Conservation (phyloP, 2,329 filamentous ascomycete species). For the Nannizziopsis arthrosporioides region DNA sequence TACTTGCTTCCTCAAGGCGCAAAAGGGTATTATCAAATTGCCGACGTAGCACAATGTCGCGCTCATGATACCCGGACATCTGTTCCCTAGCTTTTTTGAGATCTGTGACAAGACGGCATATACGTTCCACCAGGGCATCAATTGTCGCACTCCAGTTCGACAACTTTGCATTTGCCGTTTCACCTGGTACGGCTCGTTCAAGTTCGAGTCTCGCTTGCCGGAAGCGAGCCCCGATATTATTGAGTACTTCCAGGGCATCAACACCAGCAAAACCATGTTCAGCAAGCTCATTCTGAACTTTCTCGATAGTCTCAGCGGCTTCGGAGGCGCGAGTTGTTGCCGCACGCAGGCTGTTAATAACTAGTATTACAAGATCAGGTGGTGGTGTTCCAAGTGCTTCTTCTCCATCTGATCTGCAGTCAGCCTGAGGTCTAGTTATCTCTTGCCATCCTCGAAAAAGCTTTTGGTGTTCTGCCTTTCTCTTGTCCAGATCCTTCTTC, state of each 20-base stretch:
- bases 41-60: conserved; percentile 32
- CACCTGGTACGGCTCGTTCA: conserved; percentile 35
- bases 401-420: neutral
- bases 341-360: conserved; percentile 28
- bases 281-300: conserved; percentile 27
- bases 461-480: conserved; percentile 29
- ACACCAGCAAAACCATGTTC: conserved; percentile 30
- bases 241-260: conserved; percentile 24
- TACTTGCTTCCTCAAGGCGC: conserved; percentile 28
- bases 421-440: conserved; percentile 17
- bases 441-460: conserved; percentile 33
- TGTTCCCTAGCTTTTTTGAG: conserved; percentile 25
- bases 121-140: conserved; percentile 29
- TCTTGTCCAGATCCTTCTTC: conserved; percentile 29
- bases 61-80: conserved; percentile 26
- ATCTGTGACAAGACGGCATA: conserved; percentile 27
- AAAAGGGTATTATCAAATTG: conserved; percentile 35
- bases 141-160: conserved; percentile 32
- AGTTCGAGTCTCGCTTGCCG: conserved; percentile 35
- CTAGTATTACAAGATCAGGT: conserved; percentile 28
- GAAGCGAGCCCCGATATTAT: conserved; percentile 30
- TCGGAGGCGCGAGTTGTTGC: conserved; percentile 30
- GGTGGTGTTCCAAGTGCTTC: conserved; percentile 24
- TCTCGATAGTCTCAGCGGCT: conserved; percentile 27
- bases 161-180: conserved; percentile 29